These are phyloP conservation scores for Pythium plurisporium DNA, from an alignment of 352 stramenopile genomes.

Conservation along the genomic window DNA sequence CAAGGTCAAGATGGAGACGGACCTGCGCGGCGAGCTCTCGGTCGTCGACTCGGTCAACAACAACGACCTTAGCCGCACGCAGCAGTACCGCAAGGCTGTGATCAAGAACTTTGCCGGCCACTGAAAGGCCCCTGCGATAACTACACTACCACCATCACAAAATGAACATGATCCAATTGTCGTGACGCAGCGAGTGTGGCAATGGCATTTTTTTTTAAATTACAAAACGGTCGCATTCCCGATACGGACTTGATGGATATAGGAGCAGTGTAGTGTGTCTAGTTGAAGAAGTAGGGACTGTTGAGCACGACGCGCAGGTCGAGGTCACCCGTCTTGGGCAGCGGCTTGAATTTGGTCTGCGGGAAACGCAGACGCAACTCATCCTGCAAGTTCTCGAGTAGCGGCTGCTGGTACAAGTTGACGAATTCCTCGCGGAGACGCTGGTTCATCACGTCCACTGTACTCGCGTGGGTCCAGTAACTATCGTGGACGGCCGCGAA, in stretches of 20 bases:
- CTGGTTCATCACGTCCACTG: slow-evolving; percentile 96
- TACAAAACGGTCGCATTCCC: slow-evolving; percentile 17
- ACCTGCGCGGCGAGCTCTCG: slow-evolving; percentile 77
- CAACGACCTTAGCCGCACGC: slow-evolving; percentile 57
- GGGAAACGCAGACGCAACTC: slow-evolving; percentile 95
- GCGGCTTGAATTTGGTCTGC: slow-evolving; percentile 90
- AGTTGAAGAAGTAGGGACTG: slow-evolving; percentile 99
- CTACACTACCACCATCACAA: too few species aligned
- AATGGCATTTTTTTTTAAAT: slow-evolving; percentile 22
- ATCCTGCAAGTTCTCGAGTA: slow-evolving; percentile 94
- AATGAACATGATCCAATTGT: too few species aligned
- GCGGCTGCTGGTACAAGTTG: slow-evolving; percentile 95
- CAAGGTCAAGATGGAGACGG: slow-evolving; percentile 81
- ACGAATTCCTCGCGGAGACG: slow-evolving; percentile 92
- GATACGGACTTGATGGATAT: neutral
- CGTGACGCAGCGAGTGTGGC: too few species aligned
- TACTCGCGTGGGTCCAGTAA: slow-evolving; percentile 98
- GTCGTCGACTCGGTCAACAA: slow-evolving; percentile 63
- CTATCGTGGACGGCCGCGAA: slow-evolving; percentile 99
- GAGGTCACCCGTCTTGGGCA: slow-evolving; percentile 92
- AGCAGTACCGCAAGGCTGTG: slow-evolving; percentile 70
- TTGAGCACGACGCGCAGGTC: slow-evolving; percentile 93
- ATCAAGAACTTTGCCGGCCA: slow-evolving; percentile 73
- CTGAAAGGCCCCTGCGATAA: too few species aligned
- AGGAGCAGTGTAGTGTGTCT: slow-evolving; percentile 25